phyloP scores from a whole-genome alignment of 2,329 filamentous ascomycete species.

The Beauveria sp. region DNA sequence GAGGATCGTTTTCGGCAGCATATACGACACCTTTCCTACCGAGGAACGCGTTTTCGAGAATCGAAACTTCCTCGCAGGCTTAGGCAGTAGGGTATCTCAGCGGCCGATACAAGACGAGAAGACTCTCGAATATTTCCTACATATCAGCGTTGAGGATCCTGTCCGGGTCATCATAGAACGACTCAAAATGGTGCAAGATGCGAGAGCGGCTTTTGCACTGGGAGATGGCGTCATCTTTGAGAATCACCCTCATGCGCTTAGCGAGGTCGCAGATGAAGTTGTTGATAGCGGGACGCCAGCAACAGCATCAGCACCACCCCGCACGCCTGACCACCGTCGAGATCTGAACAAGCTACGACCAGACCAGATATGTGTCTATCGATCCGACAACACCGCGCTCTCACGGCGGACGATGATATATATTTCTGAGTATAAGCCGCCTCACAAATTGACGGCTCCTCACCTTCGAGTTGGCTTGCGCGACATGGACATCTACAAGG shows the following conservation, averaged over 20 bases:
- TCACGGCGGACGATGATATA: slow-evolving; percentile 19
- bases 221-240: slow-evolving; percentile 25
- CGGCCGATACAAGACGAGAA: slow-evolving; percentile 21
- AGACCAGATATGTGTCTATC: slow-evolving; percentile 26
- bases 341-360: slow-evolving; percentile 21
- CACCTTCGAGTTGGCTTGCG: slow-evolving; percentile 36
- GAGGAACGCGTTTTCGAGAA: no score
- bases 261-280: slow-evolving; percentile 22
- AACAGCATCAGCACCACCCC: slow-evolving; percentile 13
- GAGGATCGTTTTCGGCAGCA: no score
- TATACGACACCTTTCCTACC: no score
- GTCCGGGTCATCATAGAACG: slow-evolving; percentile 23
- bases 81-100: slow-evolving; percentile 17
- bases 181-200: slow-evolving; percentile 18
- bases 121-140: slow-evolving; percentile 22
- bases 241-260: slow-evolving; percentile 22
- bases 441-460: slow-evolving; percentile 35
- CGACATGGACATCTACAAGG: slow-evolving; percentile 33
- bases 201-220: slow-evolving; percentile 19
- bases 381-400: slow-evolving; percentile 11
- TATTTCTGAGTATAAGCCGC: slow-evolving; percentile 39
- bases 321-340: slow-evolving; percentile 5
- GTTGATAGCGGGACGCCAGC: slow-evolving; percentile 16
- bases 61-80: neutral
- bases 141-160: slow-evolving; percentile 23